These are phyloP conservation scores for Onygenales sp. DNA, from an alignment of 2,329 filamentous ascomycete species.

Conservation along the genomic window DNA sequence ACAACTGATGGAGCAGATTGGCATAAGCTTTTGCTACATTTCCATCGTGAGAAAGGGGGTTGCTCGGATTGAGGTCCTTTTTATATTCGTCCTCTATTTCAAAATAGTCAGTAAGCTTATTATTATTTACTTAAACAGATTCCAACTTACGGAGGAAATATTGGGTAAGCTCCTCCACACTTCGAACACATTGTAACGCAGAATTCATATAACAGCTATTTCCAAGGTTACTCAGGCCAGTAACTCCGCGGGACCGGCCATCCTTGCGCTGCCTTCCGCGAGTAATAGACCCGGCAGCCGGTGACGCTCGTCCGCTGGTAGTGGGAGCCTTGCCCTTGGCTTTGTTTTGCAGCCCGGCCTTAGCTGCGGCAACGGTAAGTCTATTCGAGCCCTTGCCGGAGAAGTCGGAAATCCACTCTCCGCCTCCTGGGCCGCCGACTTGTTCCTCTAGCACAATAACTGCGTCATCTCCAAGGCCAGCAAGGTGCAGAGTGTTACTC, in stretches of 20 bases:
- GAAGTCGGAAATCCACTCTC: slow-evolving; percentile 47
- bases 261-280: slow-evolving; percentile 62
- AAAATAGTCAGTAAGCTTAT: not conserved
- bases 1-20: slow-evolving; percentile 66
- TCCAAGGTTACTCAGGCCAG: slow-evolving; percentile 80
- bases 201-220: slow-evolving; percentile 99
- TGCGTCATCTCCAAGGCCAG: slow-evolving; percentile 62
- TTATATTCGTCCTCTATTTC: slow-evolving; percentile 54
- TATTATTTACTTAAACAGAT: not conserved
- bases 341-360: slow-evolving; percentile 22
- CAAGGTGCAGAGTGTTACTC: slow-evolving; percentile 52
- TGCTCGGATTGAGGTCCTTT: slow-evolving; percentile 72
- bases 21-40: slow-evolving; percentile 80
- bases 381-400: slow-evolving; percentile 32
- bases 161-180: slow-evolving; percentile 83
- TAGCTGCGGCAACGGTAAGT: slow-evolving; percentile 41
- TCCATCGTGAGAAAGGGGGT: slow-evolving; percentile 77
- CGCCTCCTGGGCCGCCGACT: slow-evolving; percentile 43
- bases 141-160: slow-evolving; percentile 62
- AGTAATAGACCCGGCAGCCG: slow-evolving; percentile 50
- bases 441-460: slow-evolving; percentile 78
- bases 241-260: slow-evolving; percentile 63
- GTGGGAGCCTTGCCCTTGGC: slow-evolving; percentile 34
- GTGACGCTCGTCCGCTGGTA: slow-evolving; percentile 57
- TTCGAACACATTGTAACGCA: slow-evolving; percentile 85